Evolutionary conservation across 148 eudicot genomes (phyloP), one percentile per base, ranked within the genome.

Genomic region (Rhododendron simsii): DNA sequence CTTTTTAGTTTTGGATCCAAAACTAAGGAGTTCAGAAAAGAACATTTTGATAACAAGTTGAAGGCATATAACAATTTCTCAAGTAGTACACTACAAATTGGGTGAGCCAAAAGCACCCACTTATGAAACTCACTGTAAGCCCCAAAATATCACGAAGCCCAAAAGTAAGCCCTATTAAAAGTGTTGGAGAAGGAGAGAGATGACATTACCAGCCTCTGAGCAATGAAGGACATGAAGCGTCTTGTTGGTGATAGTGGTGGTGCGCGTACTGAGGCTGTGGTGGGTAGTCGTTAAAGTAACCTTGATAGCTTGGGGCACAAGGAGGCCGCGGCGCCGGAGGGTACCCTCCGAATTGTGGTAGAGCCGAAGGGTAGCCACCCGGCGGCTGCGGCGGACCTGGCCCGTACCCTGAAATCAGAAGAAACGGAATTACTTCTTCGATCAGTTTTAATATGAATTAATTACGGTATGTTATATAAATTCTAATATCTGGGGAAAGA

Each of bases 341-440:
- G 41, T 59, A 85, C 26, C 75, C 83, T 26, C 83, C 75, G 23
- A 39, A 78, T 3, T 57, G 77, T 44, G 76, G 83, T 4, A 57
- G 63, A 9, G 75, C 82, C 2, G 82, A 59, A 5, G 75, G 82
- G 57, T 76, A 77, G 44, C 30, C 47, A 23, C 55, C 86, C 2
- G 50, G 71, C 10, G 83, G 61, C 4, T 48, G 82, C 16, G 82
- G 82, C 39, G 61, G 78, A 57, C 39, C 73, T 65, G 87, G 87
- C 33, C 83, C 83, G 30, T 59, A 79, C 55, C 87, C 83, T 85
- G 83, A 61, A 59, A 84, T 4, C 50, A 37, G 55, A 23, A 33
- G 18, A 65, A 84, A 33, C 55, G 30, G 20, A 23, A 39, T 30
- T 30, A 8, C 3, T 18, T 47, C 50, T 10, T 47, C 45, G 45